A percentile compares a stretch with the other conserved stretches of the same genome.
Conservation (phyloP, 345 rosid genomes). For the Triadica sebifera region DNA sequence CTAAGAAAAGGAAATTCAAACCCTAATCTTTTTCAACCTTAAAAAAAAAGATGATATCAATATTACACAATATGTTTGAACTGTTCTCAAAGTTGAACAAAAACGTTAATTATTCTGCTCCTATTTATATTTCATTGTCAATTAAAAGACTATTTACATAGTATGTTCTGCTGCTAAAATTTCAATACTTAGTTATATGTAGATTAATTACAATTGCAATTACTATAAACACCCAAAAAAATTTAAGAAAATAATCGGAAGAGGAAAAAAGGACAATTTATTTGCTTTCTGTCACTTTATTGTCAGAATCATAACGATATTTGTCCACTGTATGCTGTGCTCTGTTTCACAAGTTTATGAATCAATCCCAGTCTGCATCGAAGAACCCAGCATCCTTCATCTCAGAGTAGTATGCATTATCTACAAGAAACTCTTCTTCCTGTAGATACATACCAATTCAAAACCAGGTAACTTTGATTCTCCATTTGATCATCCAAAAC, state of each 20-base stretch:
- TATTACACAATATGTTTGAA: too few relatives aligned
- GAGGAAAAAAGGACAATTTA: not conserved
- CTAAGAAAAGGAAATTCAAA: too few relatives aligned
- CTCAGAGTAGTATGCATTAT: constrained; percentile 47
- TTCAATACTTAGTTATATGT: not conserved
- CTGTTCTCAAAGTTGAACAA: too few relatives aligned
- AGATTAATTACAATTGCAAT: not conserved
- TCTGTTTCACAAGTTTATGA: not conserved
- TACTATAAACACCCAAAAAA: not conserved
- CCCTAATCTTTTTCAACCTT: too few relatives aligned
- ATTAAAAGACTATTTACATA: not conserved
- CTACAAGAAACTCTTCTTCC: constrained; percentile 44
- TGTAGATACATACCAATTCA: constrained; percentile 8
- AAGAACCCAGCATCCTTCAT: constrained; percentile 54
- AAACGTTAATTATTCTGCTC: too few relatives aligned
- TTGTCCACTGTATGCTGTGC: not conserved
- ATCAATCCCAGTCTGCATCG: constrained; percentile 43
- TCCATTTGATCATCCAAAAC: not conserved
- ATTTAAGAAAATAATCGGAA: not conserved
- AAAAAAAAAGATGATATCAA: constrained; percentile 1
- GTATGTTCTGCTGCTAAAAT: not conserved
- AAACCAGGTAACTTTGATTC: not conserved
- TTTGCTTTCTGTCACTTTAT: not conserved
- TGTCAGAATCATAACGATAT: not conserved
- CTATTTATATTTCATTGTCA: not conserved